A percentile compares a stretch with the other conserved stretches of the same genome.
Evolutionary conservation across 352 stramenopile genomes (phyloP).

Genomic region (Globisporangium paddicum): DNA sequence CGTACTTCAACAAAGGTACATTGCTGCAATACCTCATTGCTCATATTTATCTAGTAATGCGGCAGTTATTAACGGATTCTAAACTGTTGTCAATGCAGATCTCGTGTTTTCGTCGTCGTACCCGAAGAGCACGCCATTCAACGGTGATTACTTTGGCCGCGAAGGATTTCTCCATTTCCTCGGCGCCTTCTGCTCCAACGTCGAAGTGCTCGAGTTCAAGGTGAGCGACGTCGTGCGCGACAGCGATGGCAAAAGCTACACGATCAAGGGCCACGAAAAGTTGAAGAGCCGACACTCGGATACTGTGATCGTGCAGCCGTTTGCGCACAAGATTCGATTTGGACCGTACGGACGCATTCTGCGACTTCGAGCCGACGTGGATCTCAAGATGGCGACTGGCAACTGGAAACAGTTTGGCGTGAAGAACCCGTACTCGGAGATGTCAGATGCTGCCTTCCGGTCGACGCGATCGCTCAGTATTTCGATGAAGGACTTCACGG

Average conservation of each 20-base stretch:
- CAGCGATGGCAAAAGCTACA: slow-evolving; percentile 60
- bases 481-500: slow-evolving; percentile 87
- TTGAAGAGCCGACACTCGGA: slow-evolving; percentile 78
- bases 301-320: slow-evolving; percentile 66
- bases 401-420: slow-evolving; percentile 79
- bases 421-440: slow-evolving; percentile 79
- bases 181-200: slow-evolving; percentile 65
- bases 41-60: background rate
- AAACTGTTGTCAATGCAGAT: slow-evolving; percentile 20
- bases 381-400: slow-evolving; percentile 60
- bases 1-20: slow-evolving; percentile 84
- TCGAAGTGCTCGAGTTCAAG: slow-evolving; percentile 75
- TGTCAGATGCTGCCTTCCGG: slow-evolving; percentile 69
- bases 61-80: background rate
- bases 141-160: slow-evolving; percentile 80
- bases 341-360: slow-evolving; percentile 80
- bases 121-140: slow-evolving; percentile 72
- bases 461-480: slow-evolving; percentile 85
- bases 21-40: background rate
- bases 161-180: slow-evolving; percentile 81
- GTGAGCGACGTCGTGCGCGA: slow-evolving; percentile 63
- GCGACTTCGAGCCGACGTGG: slow-evolving; percentile 73
- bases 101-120: slow-evolving; percentile 83
- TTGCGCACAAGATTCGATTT: slow-evolving; percentile 71
- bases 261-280: slow-evolving; percentile 75